These are phyloP conservation scores for Fonsecaea monophora DNA, from an alignment of 2,329 filamentous ascomycete genomes.

Conservation along the genomic window DNA sequence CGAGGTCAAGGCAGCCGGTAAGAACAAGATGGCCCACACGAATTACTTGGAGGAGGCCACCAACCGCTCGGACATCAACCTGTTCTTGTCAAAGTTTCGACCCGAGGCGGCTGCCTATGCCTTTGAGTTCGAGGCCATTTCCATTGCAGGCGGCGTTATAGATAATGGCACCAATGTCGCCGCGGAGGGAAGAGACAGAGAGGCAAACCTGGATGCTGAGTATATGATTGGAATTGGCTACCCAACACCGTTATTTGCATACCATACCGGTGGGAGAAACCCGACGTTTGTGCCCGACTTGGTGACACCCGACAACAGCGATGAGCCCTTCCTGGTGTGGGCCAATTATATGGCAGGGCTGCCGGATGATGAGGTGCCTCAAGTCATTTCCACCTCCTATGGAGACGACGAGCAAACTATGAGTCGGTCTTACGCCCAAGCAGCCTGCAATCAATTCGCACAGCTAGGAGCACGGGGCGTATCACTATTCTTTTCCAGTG, in stretches of 20 bases:
- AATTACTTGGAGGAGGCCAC: slow-evolving; percentile 56
- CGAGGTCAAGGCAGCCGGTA: slow-evolving; percentile 51
- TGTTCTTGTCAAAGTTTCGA: slow-evolving; percentile 48
- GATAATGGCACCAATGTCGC: slow-evolving; percentile 35
- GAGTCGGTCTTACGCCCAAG: slow-evolving; percentile 65
- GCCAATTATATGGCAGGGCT: slow-evolving; percentile 31
- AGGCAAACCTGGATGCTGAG: slow-evolving; percentile 37
- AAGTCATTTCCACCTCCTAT: slow-evolving; percentile 69
- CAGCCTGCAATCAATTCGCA: slow-evolving; percentile 66
- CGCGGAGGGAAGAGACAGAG: slow-evolving; percentile 23
- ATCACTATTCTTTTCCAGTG: slow-evolving; percentile 69
- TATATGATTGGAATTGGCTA: slow-evolving; percentile 39
- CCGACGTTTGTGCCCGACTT: slow-evolving; percentile 32
- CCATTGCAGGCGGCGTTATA: slow-evolving; percentile 44
- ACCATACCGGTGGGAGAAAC: slow-evolving; percentile 59
- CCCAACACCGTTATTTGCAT: slow-evolving; percentile 57
- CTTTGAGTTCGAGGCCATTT: slow-evolving; percentile 45
- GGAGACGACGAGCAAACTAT: slow-evolving; percentile 71
- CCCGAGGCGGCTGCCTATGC: slow-evolving; percentile 47
- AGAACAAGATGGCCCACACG: slow-evolving; percentile 54
- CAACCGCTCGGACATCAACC: slow-evolving; percentile 54
- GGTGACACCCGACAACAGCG: slow-evolving; percentile 25
- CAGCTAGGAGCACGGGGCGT: slow-evolving; percentile 72
- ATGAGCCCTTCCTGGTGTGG: slow-evolving; percentile 35
- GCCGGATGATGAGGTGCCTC: slow-evolving; percentile 59